A percentile compares a stretch with the other conserved stretches of the same genome.
phyloP scores from a whole-genome alignment of 805 yeast species.

The Tetrapisispora fleetii region DNA sequence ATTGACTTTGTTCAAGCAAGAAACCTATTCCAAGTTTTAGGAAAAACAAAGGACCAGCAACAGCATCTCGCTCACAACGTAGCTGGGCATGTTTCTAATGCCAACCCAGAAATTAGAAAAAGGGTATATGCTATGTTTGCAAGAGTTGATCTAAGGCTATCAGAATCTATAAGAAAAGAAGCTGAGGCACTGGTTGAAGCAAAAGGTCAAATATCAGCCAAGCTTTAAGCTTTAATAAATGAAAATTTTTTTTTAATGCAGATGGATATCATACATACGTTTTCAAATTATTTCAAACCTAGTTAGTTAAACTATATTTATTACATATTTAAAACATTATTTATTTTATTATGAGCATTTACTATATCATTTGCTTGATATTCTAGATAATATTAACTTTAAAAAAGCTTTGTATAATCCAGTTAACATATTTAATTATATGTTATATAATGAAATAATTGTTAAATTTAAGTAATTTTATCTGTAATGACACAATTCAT shows the following conservation, averaged over 20 bases:
- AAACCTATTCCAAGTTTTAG: conserved; percentile 67
- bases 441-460: background rate
- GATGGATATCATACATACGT: background rate
- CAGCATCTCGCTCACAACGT: conserved; percentile 72
- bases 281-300: background rate
- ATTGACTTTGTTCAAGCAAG: conserved; percentile 72
- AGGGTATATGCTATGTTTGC: conserved; percentile 65
- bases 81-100: conserved; percentile 58
- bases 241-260: background rate
- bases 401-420: too few relatives aligned
- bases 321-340: background rate
- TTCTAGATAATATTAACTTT: too few relatives aligned
- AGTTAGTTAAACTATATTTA: background rate
- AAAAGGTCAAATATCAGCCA: conserved; percentile 1
- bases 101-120: conserved; percentile 70
- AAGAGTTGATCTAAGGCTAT: conserved; percentile 62
- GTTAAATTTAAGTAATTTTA: too few relatives aligned
- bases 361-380: too few relatives aligned
- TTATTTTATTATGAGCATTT: too few relatives aligned
- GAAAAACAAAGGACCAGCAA: conserved; percentile 71
- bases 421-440: too few relatives aligned
- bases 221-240: conserved; percentile 4
- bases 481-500: background rate
- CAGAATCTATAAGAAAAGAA: conserved; percentile 57
- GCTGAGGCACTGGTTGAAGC: conserved; percentile 17